Evolutionary conservation across 495 filamentous ascomycete genomes (phyloP).

Genomic region (Penicillium daleae): DNA sequence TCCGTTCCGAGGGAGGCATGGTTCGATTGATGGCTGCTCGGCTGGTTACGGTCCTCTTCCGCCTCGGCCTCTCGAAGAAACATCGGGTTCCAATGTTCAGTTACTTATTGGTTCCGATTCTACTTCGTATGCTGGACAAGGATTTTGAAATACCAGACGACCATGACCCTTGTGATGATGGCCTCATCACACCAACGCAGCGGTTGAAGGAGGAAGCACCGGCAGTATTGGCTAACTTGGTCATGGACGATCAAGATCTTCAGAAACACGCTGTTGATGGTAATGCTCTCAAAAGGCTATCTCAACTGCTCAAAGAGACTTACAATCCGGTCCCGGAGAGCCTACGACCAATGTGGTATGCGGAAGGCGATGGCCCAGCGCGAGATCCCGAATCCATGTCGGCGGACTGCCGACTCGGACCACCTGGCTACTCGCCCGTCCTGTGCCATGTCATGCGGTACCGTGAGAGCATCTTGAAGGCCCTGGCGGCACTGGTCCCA

Average conservation of each 20-base stretch:
- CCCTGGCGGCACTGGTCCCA: slow-evolving; percentile 75
- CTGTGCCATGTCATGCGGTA: slow-evolving; percentile 75
- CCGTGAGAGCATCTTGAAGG: slow-evolving; percentile 76
- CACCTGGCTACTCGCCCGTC: slow-evolving; percentile 62
- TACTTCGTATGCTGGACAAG: slow-evolving; percentile 70
- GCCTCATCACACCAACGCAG: slow-evolving; percentile 42
- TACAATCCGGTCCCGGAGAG: slow-evolving; percentile 52
- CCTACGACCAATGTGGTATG: slow-evolving; percentile 45
- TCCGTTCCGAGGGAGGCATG: slow-evolving; percentile 64
- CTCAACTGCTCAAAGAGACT: slow-evolving; percentile 75
- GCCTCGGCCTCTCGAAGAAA: slow-evolving; percentile 66
- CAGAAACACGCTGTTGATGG: slow-evolving; percentile 85
- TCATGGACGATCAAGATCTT: slow-evolving; percentile 72
- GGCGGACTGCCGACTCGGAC: slow-evolving; percentile 53
- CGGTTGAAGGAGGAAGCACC: slow-evolving; percentile 71
- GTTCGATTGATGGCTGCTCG: slow-evolving; percentile 78
- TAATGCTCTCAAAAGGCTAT: slow-evolving; percentile 70
- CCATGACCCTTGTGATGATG: slow-evolving; percentile 43
- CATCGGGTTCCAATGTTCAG: slow-evolving; percentile 64
- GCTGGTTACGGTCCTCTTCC: slow-evolving; percentile 75
- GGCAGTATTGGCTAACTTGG: slow-evolving; percentile 72
- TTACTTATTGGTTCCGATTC: slow-evolving; percentile 69
- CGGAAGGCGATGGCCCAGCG: slow-evolving; percentile 34
- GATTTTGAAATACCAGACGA: slow-evolving; percentile 49
- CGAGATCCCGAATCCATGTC: slow-evolving; percentile 28